Evolutionary conservation across 108 stramenopile genomes (phyloP).

Genomic region (Discostella pseudostelligera): DNA sequence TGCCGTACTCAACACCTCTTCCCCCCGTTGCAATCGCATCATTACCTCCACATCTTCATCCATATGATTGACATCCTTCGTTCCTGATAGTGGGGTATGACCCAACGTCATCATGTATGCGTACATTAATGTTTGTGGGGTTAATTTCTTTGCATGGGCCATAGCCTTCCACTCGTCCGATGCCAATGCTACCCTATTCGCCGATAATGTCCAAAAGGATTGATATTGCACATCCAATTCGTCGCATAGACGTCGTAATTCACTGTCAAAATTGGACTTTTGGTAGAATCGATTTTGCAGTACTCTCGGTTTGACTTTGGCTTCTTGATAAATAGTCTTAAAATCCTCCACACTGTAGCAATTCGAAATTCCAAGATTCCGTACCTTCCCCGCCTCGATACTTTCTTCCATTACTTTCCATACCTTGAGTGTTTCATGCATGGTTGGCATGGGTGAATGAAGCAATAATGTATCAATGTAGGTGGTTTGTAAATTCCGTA

Average conservation of each 20-base stretch:
- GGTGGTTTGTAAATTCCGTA: conserved; percentile 73
- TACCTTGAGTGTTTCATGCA: conserved; percentile 53
- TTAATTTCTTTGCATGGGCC: conserved; percentile 54
- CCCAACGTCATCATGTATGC: conserved; percentile 83
- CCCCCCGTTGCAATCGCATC: conserved; percentile 68
- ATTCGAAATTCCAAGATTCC: conserved; percentile 75
- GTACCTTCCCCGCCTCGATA: conserved; percentile 63
- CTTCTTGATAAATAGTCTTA: conserved; percentile 42
- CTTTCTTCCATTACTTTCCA: conserved; percentile 80
- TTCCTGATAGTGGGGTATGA: conserved; percentile 77
- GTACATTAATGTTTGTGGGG: conserved; percentile 81
- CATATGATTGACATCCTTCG: conserved; percentile 75
- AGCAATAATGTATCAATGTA: conserved; percentile 81
- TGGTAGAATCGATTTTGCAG: conserved; percentile 88
- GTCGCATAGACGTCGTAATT: conserved; percentile 61
- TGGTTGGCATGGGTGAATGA: conserved; percentile 57
- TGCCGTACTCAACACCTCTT: conserved; percentile 41
- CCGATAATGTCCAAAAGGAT: conserved; percentile 68
- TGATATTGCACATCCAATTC: conserved; percentile 51
- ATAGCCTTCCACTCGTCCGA: conserved; percentile 37
- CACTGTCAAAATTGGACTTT: conserved; percentile 70
- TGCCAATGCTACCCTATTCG: conserved; percentile 62
- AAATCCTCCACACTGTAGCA: conserved; percentile 46
- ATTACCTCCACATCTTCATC: conserved; percentile 79
- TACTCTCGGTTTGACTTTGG: conserved; percentile 77